Evolutionary conservation across 345 rosid genomes (phyloP).

Genomic region (Moricandia moricandioides): DNA sequence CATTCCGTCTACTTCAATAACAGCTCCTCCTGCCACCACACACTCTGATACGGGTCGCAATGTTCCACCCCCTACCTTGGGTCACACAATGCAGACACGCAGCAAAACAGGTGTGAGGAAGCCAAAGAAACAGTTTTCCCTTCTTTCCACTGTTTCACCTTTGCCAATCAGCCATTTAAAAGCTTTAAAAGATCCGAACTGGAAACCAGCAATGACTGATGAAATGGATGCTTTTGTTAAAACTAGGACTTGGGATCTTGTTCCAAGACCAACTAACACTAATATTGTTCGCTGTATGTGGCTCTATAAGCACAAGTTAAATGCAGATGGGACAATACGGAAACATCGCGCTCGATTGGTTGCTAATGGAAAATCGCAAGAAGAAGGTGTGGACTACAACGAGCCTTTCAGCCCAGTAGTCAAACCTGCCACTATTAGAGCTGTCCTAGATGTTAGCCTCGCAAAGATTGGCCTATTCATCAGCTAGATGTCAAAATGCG

Average conservation of each 20-base stretch:
- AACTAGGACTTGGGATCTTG: background rate
- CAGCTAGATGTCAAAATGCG: background rate
- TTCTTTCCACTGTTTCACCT: background rate
- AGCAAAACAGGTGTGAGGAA: background rate
- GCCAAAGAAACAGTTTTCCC: background rate
- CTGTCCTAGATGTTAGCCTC: background rate
- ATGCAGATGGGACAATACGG: background rate
- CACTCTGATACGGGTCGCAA: too few relatives aligned
- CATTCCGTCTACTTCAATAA: too few relatives aligned
- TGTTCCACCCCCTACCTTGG: too few relatives aligned
- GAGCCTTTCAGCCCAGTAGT: background rate
- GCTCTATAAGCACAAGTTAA: background rate
- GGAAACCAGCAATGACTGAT: background rate
- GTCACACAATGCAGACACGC: too few relatives aligned
- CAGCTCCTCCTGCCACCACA: too few relatives aligned
- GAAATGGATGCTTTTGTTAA: background rate
- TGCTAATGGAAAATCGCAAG: background rate
- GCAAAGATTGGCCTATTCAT: background rate
- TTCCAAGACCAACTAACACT: fast-evolving
- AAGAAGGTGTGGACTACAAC: background rate
- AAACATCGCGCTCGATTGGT: background rate
- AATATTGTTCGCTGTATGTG: background rate
- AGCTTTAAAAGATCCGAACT: background rate
- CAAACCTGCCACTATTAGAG: background rate
- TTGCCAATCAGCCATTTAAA: background rate